These are phyloP conservation scores for Theobroma cacao DNA, from an alignment of 345 rosid genomes.

Conservation along the genomic window DNA sequence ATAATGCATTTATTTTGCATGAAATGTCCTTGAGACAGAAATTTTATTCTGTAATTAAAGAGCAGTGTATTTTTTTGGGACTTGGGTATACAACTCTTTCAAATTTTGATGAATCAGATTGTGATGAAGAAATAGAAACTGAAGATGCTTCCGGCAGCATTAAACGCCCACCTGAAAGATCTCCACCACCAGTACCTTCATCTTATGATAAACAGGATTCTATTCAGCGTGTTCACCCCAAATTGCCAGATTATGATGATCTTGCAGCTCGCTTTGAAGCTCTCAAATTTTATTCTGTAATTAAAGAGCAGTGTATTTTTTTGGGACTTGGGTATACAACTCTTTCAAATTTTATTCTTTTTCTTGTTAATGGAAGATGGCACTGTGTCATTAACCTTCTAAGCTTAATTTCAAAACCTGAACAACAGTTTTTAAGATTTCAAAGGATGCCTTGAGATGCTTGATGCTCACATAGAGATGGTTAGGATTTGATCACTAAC, in stretches of 20 bases:
- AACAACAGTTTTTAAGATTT: too few relatives aligned
- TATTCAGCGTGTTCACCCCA: slow-evolving; percentile 61
- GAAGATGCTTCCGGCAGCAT: slow-evolving; percentile 42
- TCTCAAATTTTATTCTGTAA: too few relatives aligned
- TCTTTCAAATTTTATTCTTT: too few relatives aligned
- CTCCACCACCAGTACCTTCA: slow-evolving; percentile 58
- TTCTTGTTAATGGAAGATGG: too few relatives aligned
- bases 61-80: too few relatives aligned
- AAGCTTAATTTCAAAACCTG: too few relatives aligned
- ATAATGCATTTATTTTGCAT: background rate
- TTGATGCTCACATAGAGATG: background rate
- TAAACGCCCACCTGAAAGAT: slow-evolving; percentile 41
- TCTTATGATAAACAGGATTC: slow-evolving; percentile 29
- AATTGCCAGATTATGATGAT: slow-evolving; percentile 79
- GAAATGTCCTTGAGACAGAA: slow-evolving; percentile 11
- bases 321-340: too few relatives aligned
- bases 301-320: too few relatives aligned
- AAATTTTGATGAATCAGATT: slow-evolving; percentile 79
- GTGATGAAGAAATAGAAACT: slow-evolving; percentile 57
- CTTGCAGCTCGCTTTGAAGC: slow-evolving; percentile 85
- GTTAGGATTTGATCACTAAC: too few relatives aligned
- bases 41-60: too few relatives aligned
- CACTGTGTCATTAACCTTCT: too few relatives aligned
- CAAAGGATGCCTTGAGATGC: background rate
- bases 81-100: too few relatives aligned